Conservation (phyloP, 495 filamentous ascomycete genomes). For the Letharia columbiana region DNA sequence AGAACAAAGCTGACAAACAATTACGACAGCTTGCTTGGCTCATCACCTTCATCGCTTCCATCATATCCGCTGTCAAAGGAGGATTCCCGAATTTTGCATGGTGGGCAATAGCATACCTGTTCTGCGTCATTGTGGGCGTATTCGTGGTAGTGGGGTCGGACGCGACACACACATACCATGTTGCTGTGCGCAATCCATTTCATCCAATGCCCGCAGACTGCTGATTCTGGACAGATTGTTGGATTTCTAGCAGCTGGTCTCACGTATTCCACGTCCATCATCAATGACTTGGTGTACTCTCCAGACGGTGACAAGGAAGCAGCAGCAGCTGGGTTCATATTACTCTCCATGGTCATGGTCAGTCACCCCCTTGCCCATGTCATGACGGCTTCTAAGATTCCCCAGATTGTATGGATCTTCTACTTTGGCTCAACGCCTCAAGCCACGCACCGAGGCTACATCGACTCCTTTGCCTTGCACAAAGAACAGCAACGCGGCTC, state of each 20-base stretch:
- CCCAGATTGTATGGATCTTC: constrained; percentile 96
- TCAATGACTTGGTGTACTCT: constrained; percentile 72
- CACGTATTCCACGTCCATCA: constrained; percentile 72
- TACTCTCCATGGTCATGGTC: constrained; percentile 92
- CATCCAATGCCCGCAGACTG: constrained; percentile 9
- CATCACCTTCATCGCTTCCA: constrained; percentile 78
- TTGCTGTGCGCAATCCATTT: constrained; percentile 53
- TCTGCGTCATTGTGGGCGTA: constrained; percentile 72
- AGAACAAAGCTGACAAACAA: constrained; percentile 7
- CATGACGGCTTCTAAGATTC: not conserved
- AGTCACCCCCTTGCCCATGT: not conserved
- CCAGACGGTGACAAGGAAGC: constrained; percentile 66
- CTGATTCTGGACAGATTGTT: constrained; percentile 52
- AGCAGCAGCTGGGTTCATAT: constrained; percentile 83
- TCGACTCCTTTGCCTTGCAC: constrained; percentile 91
- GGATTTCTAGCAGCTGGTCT: constrained; percentile 77
- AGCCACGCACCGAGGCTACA: constrained; percentile 78
- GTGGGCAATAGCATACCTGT: constrained; percentile 81
- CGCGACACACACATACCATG: constrained; percentile 73
- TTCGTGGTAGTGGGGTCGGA: constrained; percentile 74
- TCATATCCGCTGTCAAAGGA: constrained; percentile 56
- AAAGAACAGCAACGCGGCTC: constrained; percentile 58
- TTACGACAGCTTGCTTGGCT: constrained; percentile 76
- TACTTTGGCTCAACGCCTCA: constrained; percentile 92
- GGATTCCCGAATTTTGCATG: constrained; percentile 77